Base-by-base conservation (phyloP, 129 eudicot species). In the Chrysanthemum seticuspe region DNA sequence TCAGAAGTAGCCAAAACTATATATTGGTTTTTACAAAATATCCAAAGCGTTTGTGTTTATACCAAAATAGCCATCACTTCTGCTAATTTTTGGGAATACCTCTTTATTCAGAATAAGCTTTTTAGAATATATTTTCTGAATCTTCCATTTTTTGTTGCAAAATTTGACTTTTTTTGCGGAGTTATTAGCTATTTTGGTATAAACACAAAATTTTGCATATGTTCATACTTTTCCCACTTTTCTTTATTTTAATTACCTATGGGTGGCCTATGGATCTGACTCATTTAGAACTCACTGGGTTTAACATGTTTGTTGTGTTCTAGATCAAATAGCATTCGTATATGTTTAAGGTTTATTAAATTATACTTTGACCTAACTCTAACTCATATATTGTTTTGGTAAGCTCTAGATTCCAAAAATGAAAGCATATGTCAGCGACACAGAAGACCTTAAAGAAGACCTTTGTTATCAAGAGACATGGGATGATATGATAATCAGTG, bases 371-470 rank as follows among this genome's bases (percentile, higher is more conserved):
- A 65, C 54, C 68, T 65, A 72, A 67, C 78, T 80, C 79, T 87
- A 83, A 89, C 84, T 71, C 81, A 62, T 80, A 77, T 75, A 79
- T 71, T 80, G 81, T 73, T 85, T 87, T 85, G 83, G 89, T 82
- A 94, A 90, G 97, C 90, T 94, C 93, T 94, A 94, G 99, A 94
- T 94, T 82, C 99, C 99, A 48, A 94, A 94, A 86, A 84, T 94
- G 99, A 94, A 94, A 82, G 99, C 96, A 29, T 94, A 87, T 94
- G 89, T 94, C 80, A 90, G 99, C 77, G 99, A 94, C 79, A 82
- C 99, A 14, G 99, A 94, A 84, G 99, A 94, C 86, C 87, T 94
- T 70, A 94, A 90, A 84, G 96, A 87, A 76, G 97, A 94, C 71
- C 96, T 86, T 59, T 79, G 74, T 60, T 86, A 87, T 78, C 96